These are phyloP conservation scores for Skeletonema costatum DNA, from an alignment of 108 stramenopile species.

Conservation along the genomic window DNA sequence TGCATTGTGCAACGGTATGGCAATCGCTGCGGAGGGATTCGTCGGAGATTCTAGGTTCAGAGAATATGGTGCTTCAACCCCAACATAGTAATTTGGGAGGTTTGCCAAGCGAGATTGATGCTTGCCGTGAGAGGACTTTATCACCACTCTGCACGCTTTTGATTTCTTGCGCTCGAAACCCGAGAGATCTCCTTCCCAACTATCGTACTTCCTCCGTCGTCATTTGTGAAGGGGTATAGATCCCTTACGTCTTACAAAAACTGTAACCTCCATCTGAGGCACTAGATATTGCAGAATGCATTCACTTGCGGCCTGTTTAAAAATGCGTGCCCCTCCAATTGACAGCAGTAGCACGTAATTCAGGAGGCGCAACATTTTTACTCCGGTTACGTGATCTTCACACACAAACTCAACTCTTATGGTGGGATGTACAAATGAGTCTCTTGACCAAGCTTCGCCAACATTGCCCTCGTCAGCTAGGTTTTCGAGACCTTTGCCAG, in stretches of 20 bases:
- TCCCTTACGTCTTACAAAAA: slow-evolving; percentile 59
- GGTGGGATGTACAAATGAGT: slow-evolving; percentile 50
- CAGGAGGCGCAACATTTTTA: slow-evolving; percentile 10
- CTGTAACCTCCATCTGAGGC: slow-evolving; percentile 55
- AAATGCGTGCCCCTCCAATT: slow-evolving; percentile 15
- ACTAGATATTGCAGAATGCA: slow-evolving; percentile 54
- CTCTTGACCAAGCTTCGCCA: slow-evolving; percentile 46
- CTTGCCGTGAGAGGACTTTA: slow-evolving; percentile 16
- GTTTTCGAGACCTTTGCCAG: slow-evolving; percentile 59
- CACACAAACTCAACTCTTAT: slow-evolving; percentile 45
- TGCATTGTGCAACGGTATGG: slow-evolving; percentile 65
- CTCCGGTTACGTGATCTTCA: slow-evolving; percentile 46
- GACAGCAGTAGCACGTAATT: slow-evolving; percentile 7
- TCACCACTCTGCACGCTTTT: slow-evolving; percentile 57
- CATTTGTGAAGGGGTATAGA: slow-evolving; percentile 15
- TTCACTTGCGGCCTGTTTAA: slow-evolving; percentile 44
- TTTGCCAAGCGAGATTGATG: not conserved
- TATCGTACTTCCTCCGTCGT: slow-evolving; percentile 5
- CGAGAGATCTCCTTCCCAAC: slow-evolving; percentile 33
- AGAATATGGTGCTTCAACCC: slow-evolving; percentile 54
- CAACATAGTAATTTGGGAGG: slow-evolving; percentile 29
- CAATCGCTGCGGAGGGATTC: slow-evolving; percentile 61
- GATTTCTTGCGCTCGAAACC: slow-evolving; percentile 58
- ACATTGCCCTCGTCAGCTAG: not conserved
- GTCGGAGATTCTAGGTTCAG: slow-evolving; percentile 54